These are phyloP conservation scores for Ganoderma leucocontextum DNA, from an alignment of 1,284 basidiomycete species.

Conservation along the genomic window DNA sequence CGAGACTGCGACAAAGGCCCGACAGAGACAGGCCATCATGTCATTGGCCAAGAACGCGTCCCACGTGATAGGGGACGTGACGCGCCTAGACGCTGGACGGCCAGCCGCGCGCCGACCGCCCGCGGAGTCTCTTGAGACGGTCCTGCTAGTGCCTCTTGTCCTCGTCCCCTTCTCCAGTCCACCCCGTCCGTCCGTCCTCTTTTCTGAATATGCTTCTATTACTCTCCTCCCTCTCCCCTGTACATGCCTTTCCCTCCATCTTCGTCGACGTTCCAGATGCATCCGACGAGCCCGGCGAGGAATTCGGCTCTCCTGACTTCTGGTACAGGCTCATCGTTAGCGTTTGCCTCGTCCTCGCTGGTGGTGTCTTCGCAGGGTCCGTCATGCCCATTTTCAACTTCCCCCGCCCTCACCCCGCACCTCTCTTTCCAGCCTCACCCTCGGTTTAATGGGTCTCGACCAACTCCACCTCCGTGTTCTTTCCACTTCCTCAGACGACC, in stretches of 20 bases:
- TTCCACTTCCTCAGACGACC: conserved; percentile 80
- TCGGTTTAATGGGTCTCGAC: conserved; percentile 95
- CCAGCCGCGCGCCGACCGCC: neutral
- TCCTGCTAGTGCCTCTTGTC: too few relatives aligned
- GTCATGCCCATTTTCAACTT: conserved; percentile 38
- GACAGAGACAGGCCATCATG: neutral
- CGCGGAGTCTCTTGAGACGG: neutral
- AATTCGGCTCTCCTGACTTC: conserved; percentile 58
- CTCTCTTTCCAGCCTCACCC: conserved; percentile 65
- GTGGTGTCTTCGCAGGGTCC: conserved; percentile 89
- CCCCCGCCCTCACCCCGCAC: neutral
- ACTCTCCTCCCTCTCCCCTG: conserved; percentile 21
- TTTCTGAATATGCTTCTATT: conserved; percentile 12
- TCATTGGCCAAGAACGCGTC: too few relatives aligned
- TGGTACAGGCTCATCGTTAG: conserved; percentile 77
- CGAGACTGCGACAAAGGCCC: neutral
- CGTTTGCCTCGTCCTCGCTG: conserved; percentile 72
- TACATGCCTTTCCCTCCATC: neutral
- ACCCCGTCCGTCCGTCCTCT: neutral
- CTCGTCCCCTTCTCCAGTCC: conserved; percentile 6
- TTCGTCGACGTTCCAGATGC: neutral
- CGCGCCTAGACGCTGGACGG: conserved; percentile 17
- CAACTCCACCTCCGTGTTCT: conserved; percentile 92
- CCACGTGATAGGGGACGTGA: conserved; percentile 27
- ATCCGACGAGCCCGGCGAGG: conserved; percentile 38